Conservation (phyloP, 208 protist species). For the Crithidia expoeki region DNA sequence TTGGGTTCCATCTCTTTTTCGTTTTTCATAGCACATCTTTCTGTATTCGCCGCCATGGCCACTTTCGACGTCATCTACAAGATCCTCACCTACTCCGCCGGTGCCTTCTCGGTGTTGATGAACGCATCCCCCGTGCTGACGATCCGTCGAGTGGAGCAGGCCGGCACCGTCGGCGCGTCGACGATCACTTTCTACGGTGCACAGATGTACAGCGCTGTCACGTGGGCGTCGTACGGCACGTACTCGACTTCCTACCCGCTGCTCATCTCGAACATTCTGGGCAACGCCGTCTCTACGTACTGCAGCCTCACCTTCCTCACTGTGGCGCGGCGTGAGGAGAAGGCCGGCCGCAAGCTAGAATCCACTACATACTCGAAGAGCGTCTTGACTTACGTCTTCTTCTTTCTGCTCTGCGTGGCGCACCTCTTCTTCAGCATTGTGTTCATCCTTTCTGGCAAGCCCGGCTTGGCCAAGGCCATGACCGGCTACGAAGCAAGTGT, state of each 20-base stretch:
- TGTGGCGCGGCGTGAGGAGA: slow-evolving; percentile 55
- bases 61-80: slow-evolving; percentile 37
- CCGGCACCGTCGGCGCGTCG: slow-evolving; percentile 51
- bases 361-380: slow-evolving; percentile 62
- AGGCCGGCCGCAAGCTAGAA: slow-evolving; percentile 41
- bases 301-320: slow-evolving; percentile 61
- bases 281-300: slow-evolving; percentile 64
- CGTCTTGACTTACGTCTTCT: slow-evolving; percentile 43
- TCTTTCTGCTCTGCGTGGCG: slow-evolving; percentile 31
- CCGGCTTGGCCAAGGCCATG: slow-evolving; percentile 28
- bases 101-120: slow-evolving; percentile 52
- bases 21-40: slow-evolving; percentile 5
- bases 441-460: slow-evolving; percentile 33
- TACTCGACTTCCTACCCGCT: slow-evolving; percentile 43
- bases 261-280: slow-evolving; percentile 54
- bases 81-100: slow-evolving; percentile 51
- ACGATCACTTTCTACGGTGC: slow-evolving; percentile 68
- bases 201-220: slow-evolving; percentile 53
- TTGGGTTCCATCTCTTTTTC: not conserved
- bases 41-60: slow-evolving; percentile 21
- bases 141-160: slow-evolving; percentile 49
- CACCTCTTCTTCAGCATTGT: slow-evolving; percentile 41
- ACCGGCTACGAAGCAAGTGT: slow-evolving; percentile 56
- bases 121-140: slow-evolving; percentile 55
- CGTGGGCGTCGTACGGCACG: slow-evolving; percentile 67